A percentile compares a stretch with the other conserved stretches of the same genome.
Conservation (phyloP, 169 alveolate species). For the Eimeria necatrix region DNA sequence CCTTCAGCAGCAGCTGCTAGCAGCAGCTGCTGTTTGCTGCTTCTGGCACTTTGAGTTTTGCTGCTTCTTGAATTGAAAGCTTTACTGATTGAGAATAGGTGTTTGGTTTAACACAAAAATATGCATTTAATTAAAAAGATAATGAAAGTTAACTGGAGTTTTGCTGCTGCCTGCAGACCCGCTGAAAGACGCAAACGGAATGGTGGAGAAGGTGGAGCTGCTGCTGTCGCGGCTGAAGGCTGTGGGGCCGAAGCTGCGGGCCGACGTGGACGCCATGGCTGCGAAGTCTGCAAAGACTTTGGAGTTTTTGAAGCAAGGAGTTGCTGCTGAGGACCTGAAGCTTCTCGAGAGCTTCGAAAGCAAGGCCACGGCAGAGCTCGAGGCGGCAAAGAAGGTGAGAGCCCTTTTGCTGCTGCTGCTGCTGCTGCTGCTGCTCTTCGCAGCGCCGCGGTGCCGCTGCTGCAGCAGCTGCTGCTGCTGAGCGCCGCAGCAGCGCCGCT, state of each 20-base stretch:
- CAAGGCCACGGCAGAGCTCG: constrained; percentile 4
- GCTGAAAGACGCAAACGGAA: background rate
- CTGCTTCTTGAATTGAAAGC: too few relatives aligned
- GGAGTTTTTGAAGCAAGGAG: background rate
- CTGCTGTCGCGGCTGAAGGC: background rate
- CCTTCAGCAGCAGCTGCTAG: too few relatives aligned
- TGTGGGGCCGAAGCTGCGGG: background rate
- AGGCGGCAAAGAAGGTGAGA: constrained; percentile 34
- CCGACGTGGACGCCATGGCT: background rate
- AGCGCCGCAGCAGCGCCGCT: too few relatives aligned
- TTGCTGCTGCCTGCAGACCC: background rate
- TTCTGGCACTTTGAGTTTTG: too few relatives aligned
- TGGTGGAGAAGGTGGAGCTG: background rate
- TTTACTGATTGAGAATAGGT: too few relatives aligned
- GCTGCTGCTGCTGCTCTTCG: background rate
- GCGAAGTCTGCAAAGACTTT: background rate
- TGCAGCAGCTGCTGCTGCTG: constrained; percentile 3
- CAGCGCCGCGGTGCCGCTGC: background rate
- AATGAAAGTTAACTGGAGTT: background rate
- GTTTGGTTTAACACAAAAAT: too few relatives aligned
- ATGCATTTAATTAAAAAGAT: too few relatives aligned
- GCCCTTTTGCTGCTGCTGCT: background rate
- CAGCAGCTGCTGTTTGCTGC: too few relatives aligned
- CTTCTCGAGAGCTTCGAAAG: background rate
- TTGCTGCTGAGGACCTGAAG: background rate